Evolutionary conservation across 495 filamentous ascomycete genomes (phyloP).

Genomic region (Aeminium ludgeri): DNA sequence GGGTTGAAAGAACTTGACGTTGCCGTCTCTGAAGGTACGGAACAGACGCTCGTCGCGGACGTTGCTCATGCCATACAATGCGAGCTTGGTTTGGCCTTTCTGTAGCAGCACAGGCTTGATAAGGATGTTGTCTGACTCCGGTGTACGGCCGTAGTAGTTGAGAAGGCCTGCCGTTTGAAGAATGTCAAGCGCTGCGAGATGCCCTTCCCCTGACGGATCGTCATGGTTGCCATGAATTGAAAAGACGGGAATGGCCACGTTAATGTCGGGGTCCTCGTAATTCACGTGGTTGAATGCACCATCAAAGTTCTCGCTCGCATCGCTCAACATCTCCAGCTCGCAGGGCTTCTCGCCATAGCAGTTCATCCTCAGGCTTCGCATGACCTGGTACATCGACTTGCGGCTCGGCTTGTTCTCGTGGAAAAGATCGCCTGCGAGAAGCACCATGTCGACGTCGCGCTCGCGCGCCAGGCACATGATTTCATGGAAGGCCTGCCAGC

Average conservation of each 20-base stretch:
- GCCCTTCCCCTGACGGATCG: constrained; percentile 85
- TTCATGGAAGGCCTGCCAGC: constrained; percentile 92
- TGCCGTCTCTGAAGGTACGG: constrained; percentile 79
- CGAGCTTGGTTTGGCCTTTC: constrained; percentile 85
- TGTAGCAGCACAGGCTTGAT: constrained; percentile 84
- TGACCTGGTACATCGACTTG: constrained; percentile 92
- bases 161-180: constrained; percentile 79
- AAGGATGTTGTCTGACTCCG: constrained; percentile 79
- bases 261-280: constrained; percentile 95
- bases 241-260: constrained; percentile 93
- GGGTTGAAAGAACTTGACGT: constrained; percentile 85
- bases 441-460: constrained; percentile 88
- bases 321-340: constrained; percentile 86
- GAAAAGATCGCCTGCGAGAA: constrained; percentile 88
- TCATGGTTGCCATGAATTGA: constrained; percentile 99
- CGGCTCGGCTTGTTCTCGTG: constrained; percentile 98
- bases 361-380: constrained; percentile 80
- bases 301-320: constrained; percentile 75
- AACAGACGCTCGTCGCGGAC: constrained; percentile 89
- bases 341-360: constrained; percentile 91
- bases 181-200: constrained; percentile 75
- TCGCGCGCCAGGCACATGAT: constrained; percentile 80
- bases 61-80: constrained; percentile 91
- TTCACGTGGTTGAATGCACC: constrained; percentile 82
- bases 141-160: constrained; percentile 90